A percentile compares a stretch with the other conserved stretches of the same genome.
phyloP scores from a whole-genome alignment of 768 basidiomycete genomes.

The Terana coerulea region DNA sequence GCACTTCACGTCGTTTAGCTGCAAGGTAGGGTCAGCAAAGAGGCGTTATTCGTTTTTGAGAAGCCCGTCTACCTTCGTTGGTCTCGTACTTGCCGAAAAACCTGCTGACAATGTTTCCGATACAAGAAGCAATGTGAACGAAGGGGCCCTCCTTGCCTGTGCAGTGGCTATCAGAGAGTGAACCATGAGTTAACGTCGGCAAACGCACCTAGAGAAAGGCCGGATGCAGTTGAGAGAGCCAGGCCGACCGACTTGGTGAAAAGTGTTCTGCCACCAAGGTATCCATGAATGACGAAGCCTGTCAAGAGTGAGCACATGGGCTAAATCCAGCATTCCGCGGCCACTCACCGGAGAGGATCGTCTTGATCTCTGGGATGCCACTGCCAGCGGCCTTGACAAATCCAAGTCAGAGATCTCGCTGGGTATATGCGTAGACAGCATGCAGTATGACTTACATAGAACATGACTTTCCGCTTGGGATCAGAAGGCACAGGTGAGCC shows the following conservation, averaged over 20 bases:
- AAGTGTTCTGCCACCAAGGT: conserved; percentile 85
- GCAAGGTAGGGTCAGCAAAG: not conserved
- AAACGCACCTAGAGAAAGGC: conserved; percentile 69
- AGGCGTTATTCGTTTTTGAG: not conserved
- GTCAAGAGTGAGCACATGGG: conserved; percentile 9
- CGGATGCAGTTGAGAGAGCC: conserved; percentile 88
- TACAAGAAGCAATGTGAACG: conserved; percentile 89
- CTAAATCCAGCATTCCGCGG: not conserved
- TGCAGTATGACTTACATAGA: conserved; percentile 58
- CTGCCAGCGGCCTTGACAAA: conserved; percentile 77
- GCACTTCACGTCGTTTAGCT: conserved; percentile 92
- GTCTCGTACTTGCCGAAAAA: conserved; percentile 87
- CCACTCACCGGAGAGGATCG: conserved; percentile 72
- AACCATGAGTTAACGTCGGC: not conserved
- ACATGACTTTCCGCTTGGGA: conserved; percentile 65
- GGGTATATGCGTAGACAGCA: not conserved
- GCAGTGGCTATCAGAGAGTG: conserved; percentile 7
- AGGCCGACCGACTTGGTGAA: conserved; percentile 90
- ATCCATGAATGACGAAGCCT: conserved; percentile 98
- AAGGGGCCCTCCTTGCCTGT: conserved; percentile 72
- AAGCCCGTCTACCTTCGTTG: conserved; percentile 66
- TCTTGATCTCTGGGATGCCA: conserved; percentile 97
- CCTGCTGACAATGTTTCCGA: conserved; percentile 87
- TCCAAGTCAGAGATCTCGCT: not conserved
- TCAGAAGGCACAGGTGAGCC: conserved; percentile 22